Base-by-base conservation (phyloP, 2,329 filamentous ascomycete genomes). In the Nannizziopsis arthrosporioides region DNA sequence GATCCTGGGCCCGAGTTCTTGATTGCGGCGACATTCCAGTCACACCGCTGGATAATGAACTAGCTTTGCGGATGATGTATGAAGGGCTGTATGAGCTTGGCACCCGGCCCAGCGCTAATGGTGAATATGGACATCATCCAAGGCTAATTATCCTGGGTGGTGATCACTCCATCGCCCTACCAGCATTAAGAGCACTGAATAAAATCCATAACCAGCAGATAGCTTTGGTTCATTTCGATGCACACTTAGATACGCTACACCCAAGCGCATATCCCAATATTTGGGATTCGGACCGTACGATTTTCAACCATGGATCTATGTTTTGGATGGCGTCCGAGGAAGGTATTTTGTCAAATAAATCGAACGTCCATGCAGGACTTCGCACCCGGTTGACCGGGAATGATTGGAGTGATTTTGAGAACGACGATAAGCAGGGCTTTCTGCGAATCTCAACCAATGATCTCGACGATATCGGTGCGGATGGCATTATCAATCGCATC, bases 11-110 rank as follows among this genome's bases (percentile, higher is more conserved):
- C 0, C 79, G 70, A 36, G 78, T 94, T 51, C 71, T 90, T 44
- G 89, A 94, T 70, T 94, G 89, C 64, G 88, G 88, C 40, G 89
- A 94, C 62, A 86, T 94, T 48, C 87, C 88, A 17, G 74, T 93
- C 55, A 85, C 83, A 0, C 87, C 87, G 0, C 82, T 93, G 57
- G 86, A 94, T 69, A 94, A 94, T 63, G 78, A 73, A 1, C 71
- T 94, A n/a, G 89, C 88, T 0, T 70, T 88, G 44, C 72, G 74
- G 39, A 88, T 94, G 67, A 94, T 94, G 86, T 84, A 77, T 27
- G 78, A 82, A 59, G 87, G 84, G 0, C 87, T 27, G 7, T 27
- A 27, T 27, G 22, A 27, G 7, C 22, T 27, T 4, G 22, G 22
- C 22, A 27, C 34, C 35, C 40, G 22, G 43, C 48, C 55, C 15